These are phyloP conservation scores for Apiospora sp. DNA, from an alignment of 2,329 filamentous ascomycete species.

Conservation along the genomic window DNA sequence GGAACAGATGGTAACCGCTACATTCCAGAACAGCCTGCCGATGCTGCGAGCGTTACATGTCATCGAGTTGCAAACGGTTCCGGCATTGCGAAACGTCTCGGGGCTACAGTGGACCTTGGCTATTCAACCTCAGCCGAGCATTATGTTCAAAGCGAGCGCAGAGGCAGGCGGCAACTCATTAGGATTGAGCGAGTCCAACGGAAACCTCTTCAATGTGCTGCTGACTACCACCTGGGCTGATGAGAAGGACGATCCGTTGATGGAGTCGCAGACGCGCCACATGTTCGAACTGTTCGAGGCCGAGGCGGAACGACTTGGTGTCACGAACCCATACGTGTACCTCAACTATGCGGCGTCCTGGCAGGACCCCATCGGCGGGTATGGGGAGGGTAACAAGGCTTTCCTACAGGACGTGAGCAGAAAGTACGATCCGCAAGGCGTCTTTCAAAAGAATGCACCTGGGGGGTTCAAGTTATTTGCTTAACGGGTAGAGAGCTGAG, in stretches of 20 bases:
- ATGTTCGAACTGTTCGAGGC: conserved; percentile 10
- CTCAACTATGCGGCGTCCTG: conserved; percentile 54
- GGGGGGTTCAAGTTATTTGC: conserved; percentile 49
- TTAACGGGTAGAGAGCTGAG: neutral
- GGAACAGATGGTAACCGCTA: neutral
- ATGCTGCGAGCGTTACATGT: neutral
- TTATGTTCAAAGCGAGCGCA: neutral
- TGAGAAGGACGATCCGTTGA: neutral
- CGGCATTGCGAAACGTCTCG: conserved; percentile 1
- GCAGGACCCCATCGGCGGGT: conserved; percentile 50
- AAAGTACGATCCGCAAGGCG: conserved; percentile 48
- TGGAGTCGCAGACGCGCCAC: neutral
- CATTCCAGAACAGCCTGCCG: neutral
- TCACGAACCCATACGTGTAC: conserved; percentile 32
- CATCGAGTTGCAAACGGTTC: neutral
- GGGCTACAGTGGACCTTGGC: conserved; percentile 11
- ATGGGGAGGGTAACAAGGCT: conserved; percentile 48
- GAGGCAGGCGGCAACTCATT: conserved; percentile 11
- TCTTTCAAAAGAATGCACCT: conserved; percentile 47
- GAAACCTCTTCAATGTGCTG: conserved; percentile 1
- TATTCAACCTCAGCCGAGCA: conserved; percentile 10
- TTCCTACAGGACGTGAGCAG: conserved; percentile 40
- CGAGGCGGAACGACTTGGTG: neutral
- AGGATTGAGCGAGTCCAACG: neutral
- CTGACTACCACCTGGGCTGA: conserved; percentile 14